Evolutionary conservation across 768 basidiomycete species (phyloP).

Genomic region (Boletales sp.): DNA sequence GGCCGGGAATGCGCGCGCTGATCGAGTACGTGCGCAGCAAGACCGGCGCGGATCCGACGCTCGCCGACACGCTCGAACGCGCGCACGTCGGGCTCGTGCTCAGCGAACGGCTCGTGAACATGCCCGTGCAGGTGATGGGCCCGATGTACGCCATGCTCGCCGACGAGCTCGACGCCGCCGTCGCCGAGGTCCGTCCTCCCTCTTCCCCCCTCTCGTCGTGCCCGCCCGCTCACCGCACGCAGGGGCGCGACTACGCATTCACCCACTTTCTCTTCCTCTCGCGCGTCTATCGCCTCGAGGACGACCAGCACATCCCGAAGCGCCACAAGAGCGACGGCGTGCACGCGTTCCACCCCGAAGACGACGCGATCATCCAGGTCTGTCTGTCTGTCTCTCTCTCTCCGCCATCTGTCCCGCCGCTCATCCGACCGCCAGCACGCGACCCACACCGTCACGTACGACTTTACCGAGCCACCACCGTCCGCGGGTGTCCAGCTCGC

Average conservation of each 20-base stretch:
- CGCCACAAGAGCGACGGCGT: conserved; percentile 42
- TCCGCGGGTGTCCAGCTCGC: conserved; percentile 29
- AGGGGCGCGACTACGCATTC: conserved; percentile 66
- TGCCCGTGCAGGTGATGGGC: conserved; percentile 90
- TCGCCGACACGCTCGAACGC: conserved; percentile 39
- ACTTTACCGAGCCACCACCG: too few species aligned
- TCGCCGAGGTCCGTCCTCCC: conserved; percentile 47
- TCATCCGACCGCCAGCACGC: conserved; percentile 11
- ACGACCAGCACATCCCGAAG: conserved; percentile 49
- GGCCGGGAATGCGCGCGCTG: conserved; percentile 58
- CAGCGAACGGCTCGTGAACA: conserved; percentile 88
- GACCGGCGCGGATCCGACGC: conserved; percentile 42
- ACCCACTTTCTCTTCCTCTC: conserved; percentile 75
- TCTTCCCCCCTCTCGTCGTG: too few species aligned
- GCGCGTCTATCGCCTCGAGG: conserved; percentile 73
- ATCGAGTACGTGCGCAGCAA: conserved; percentile 67
- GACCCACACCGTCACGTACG: conserved; percentile 29
- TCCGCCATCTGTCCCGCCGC: not conserved
- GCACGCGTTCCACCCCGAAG: conserved; percentile 84
- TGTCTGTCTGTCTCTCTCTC: not conserved
- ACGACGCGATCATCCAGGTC: conserved; percentile 68
- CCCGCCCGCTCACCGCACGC: not conserved
- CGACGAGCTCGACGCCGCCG: conserved; percentile 75
- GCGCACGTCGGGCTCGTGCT: conserved; percentile 78
- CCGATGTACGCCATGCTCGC: conserved; percentile 90